Evolutionary conservation across 2,329 filamentous ascomycete genomes (phyloP), one percentile per base, ranked within the genome.

Genomic region (Epichloe aotearoae): DNA sequence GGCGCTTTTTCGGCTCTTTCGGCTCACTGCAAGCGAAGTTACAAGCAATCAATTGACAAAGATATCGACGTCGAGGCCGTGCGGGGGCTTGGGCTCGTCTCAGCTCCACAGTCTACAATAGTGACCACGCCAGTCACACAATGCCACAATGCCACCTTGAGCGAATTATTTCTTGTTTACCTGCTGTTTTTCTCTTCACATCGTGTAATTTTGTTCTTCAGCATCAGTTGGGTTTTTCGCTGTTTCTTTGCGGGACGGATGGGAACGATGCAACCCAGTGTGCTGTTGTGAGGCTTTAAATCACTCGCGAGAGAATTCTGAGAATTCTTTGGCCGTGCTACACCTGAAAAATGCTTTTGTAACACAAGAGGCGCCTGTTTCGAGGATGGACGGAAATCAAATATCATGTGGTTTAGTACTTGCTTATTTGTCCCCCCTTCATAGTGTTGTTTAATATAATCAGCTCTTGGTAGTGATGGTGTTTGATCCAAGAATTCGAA

Each of bases 31-130:
- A 44, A 15, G 47, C 40, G 12, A 49, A 26, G 47, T 37, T 15
- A 14, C 19, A 44, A 30, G 19, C 30, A 20, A 10, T 43, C 30
- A 49, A 44, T 38, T 33, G 10, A 44, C 40, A 26, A 44, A 49
- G 39, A n/a, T 30, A 44, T 49, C 14, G 12, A 40, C 52, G 26
- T 56, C 47, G 5, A 50, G 46, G 30, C 47, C 53, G 46, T 51
- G 17, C 42, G 40, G 30, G 26, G 40, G 19, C 40, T 30, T 17
- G 30, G 15, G 12, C 36, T 20, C 14, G 19, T 23, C 20, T 17
- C 30, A 15, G 19, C n/a, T 48, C 23, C 17, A 40, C 37, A 36
- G 42, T 48, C 26, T 40, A 20, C 40, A 40, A 36, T 14, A 44
- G 33, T 40, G 41, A 41, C 19, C 14, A 38, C 17, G 42, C 46